phyloP scores from a whole-genome alignment of 345 rosid genomes.

The Melastoma malabathricum region DNA sequence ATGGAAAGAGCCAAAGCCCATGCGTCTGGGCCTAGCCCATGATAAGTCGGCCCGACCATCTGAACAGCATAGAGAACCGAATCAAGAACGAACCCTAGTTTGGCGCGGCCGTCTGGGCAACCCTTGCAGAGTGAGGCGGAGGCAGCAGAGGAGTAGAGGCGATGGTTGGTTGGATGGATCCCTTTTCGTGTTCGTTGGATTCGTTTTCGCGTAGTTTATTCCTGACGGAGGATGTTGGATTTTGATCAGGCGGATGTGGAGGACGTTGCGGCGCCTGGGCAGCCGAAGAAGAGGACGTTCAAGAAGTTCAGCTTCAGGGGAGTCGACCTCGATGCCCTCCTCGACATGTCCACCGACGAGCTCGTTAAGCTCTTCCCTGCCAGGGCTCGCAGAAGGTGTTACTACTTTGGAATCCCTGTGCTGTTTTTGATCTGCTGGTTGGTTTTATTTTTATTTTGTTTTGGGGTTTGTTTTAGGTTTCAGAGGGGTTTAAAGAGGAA shows the following conservation, averaged over 20 bases:
- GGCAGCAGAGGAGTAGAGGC: too few species aligned
- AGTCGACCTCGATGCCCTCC: slow-evolving; percentile 36
- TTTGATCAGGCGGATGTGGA: slow-evolving; percentile 12
- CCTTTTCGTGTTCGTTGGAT: too few species aligned
- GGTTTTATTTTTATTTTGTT: background rate
- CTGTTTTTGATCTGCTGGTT: background rate
- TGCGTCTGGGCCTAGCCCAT: too few species aligned
- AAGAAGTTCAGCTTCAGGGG: slow-evolving; percentile 42
- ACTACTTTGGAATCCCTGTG: too few species aligned
- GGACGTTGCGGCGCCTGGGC: slow-evolving; percentile 10
- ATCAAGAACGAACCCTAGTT: too few species aligned
- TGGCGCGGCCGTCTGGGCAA: too few species aligned
- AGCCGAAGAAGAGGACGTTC: slow-evolving; percentile 40
- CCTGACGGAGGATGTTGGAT: background rate
- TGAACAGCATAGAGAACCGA: too few species aligned
- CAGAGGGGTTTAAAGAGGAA: slow-evolving; percentile 80
- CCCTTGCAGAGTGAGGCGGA: too few species aligned
- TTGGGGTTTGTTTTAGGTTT: slow-evolving; percentile 34
- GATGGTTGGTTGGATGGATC: too few species aligned
- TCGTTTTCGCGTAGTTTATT: too few species aligned
- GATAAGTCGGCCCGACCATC: too few species aligned
- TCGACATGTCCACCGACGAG: slow-evolving; percentile 27
- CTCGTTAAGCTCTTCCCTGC: slow-evolving; percentile 14
- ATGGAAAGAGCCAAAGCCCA: too few species aligned
- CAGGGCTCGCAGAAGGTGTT: slow-evolving; percentile 14